A percentile compares a stretch with the other conserved stretches of the same genome.
phyloP scores from a whole-genome alignment of 495 filamentous ascomycete genomes.

The Cenococcum geophilum region DNA sequence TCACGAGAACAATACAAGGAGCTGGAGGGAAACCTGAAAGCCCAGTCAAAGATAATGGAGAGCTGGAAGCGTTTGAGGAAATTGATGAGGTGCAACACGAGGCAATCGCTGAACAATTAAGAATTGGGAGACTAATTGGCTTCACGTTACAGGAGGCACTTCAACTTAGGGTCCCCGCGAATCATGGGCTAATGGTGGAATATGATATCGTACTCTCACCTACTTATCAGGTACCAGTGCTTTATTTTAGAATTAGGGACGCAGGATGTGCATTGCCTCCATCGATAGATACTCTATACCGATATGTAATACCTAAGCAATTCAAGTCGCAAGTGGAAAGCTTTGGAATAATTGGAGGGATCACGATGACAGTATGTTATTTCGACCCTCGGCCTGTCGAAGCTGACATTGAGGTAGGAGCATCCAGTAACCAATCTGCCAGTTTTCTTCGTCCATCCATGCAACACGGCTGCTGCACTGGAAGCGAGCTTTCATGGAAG shows the following conservation, averaged over 20 bases:
- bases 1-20: neutral
- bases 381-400: neutral
- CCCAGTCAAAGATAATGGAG: conserved; percentile 11
- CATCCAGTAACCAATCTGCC: conserved; percentile 25
- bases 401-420: conserved; percentile 17
- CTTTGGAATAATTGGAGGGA: conserved; percentile 26
- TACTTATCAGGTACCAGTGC: conserved; percentile 26
- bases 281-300: conserved; percentile 20
- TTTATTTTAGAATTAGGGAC: conserved; percentile 29
- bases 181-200: conserved; percentile 1
- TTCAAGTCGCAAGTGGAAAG: conserved; percentile 19
- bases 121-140: neutral
- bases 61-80: neutral
- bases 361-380: conserved; percentile 26
- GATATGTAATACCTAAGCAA: conserved; percentile 16
- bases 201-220: conserved; percentile 28
- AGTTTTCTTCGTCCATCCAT: conserved; percentile 31
- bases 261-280: conserved; percentile 7
- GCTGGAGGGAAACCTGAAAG: neutral
- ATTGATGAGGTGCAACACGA: no score
- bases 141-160: conserved; percentile 16
- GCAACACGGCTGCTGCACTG: conserved; percentile 25
- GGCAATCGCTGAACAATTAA: neutral
- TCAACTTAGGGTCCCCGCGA: neutral
- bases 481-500: conserved; percentile 3